Evolutionary conservation across 1,284 basidiomycete species (phyloP).

Genomic region (Veloporphyrellus conicus): DNA sequence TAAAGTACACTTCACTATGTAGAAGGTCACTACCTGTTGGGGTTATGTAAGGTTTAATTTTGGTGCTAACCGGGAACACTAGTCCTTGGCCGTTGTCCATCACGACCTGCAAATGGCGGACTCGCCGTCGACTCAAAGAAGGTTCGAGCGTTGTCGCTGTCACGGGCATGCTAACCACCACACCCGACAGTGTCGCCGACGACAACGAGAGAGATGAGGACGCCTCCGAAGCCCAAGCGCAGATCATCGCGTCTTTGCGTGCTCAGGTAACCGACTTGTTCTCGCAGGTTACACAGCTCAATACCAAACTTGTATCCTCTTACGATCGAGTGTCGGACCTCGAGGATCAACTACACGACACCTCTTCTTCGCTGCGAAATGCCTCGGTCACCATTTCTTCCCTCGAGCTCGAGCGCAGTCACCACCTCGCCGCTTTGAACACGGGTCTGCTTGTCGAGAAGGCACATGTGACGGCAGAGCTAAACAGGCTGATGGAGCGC

Average conservation of each 20-base stretch:
- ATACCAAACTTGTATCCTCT: slow-evolving; percentile 86
- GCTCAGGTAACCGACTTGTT: slow-evolving; percentile 81
- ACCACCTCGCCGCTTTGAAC: slow-evolving; percentile 76
- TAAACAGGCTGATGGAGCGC: slow-evolving; percentile 90
- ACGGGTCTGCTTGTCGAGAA: slow-evolving; percentile 92
- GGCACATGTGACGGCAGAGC: slow-evolving; percentile 84
- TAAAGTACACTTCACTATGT: background rate
- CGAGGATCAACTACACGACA: slow-evolving; percentile 82
- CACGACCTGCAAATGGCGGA: slow-evolving; percentile 11
- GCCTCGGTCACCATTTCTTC: slow-evolving; percentile 62
- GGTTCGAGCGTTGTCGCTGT: slow-evolving; percentile 12
- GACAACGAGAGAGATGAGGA: slow-evolving; percentile 29
- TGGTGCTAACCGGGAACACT: background rate
- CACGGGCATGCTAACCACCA: slow-evolving; percentile 8
- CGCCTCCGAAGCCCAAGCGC: slow-evolving; percentile 59
- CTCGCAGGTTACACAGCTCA: slow-evolving; percentile 86
- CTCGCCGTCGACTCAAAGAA: slow-evolving; percentile 8
- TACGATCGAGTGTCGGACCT: slow-evolving; percentile 91
- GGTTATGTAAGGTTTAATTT: slow-evolving; percentile 23
- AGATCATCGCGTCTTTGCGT: slow-evolving; percentile 76
- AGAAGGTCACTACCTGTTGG: background rate
- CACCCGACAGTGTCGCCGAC: background rate
- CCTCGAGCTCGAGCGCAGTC: slow-evolving; percentile 71
- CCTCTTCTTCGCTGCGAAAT: slow-evolving; percentile 53
- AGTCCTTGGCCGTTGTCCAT: background rate